Percentiles rank a stretch among this genome's conserved stretches.
phyloP scores from a whole-genome alignment of 208 protist genomes.

The Trypanosoma mega region DNA sequence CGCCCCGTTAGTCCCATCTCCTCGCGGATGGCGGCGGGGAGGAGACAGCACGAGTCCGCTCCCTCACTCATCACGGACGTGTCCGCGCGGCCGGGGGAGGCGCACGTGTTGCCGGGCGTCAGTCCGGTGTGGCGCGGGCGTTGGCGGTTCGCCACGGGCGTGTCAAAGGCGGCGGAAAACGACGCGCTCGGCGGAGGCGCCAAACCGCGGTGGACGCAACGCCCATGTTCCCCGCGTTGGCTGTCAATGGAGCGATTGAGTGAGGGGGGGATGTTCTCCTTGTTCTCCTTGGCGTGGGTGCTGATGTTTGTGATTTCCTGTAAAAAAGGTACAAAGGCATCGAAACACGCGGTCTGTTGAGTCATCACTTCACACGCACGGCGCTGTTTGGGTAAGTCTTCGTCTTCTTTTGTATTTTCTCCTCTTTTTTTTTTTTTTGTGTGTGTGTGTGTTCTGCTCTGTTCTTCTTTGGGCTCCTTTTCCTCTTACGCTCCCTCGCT shows the following conservation, averaged over 20 bases:
- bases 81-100: background rate
- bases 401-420: constrained; percentile 12
- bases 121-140: constrained; percentile 20
- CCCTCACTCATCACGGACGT: constrained; percentile 4
- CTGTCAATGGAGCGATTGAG: background rate
- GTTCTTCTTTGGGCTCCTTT: too few species aligned
- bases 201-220: background rate
- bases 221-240: background rate
- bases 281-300: constrained; percentile 10
- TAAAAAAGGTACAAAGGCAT: constrained; percentile 20
- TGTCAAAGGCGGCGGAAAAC: constrained; percentile 8
- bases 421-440: constrained; percentile 7
- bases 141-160: constrained; percentile 12
- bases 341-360: constrained; percentile 8
- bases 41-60: constrained; percentile 1
- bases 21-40: background rate
- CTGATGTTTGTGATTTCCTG: constrained; percentile 26
- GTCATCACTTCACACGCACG: constrained; percentile 7
- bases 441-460: constrained; percentile 10
- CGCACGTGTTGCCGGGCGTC: constrained; percentile 25
- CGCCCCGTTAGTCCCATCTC: background rate
- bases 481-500: too few species aligned
- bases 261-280: constrained; percentile 27
- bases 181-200: constrained; percentile 2
- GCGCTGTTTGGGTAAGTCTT: too few species aligned